Evolutionary conservation across 2,329 filamentous ascomycete species (phyloP).

Genomic region (Aspergillus ochraceus): DNA sequence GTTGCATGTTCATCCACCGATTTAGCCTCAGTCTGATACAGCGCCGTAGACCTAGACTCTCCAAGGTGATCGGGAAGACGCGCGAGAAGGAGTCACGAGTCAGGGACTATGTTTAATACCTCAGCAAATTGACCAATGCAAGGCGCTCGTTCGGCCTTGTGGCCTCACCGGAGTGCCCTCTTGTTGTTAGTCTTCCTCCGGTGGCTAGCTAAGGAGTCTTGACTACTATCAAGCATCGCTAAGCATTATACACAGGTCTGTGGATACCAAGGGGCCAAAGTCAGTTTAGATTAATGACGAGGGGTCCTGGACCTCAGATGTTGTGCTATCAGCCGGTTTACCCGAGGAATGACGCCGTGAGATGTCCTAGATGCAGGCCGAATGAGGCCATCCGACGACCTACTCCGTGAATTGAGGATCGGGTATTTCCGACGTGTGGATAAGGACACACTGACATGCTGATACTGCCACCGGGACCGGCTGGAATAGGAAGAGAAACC

Average conservation of each 20-base stretch:
- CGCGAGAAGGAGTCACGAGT: neutral
- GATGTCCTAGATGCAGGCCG: neutral
- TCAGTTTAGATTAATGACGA: conserved; percentile 1
- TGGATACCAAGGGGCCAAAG: conserved; percentile 1
- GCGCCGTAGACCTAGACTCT: neutral
- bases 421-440: neutral
- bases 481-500: neutral
- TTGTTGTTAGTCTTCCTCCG: neutral
- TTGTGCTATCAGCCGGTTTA: neutral
- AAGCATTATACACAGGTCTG: conserved; percentile 1
- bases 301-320: neutral
- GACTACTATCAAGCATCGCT: conserved; percentile 1
- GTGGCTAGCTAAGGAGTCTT: neutral
- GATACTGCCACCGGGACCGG: neutral
- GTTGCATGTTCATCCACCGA: neutral
- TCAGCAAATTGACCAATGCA: neutral
- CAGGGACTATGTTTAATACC: neutral
- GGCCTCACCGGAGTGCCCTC: neutral
- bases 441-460: neutral
- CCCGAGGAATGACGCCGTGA: neutral
- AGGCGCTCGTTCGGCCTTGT: neutral
- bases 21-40: neutral
- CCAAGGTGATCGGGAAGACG: neutral
- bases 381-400: neutral
- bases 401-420: neutral